Conservation (phyloP, 2,329 filamentous ascomycete genomes). For the Diaporthe sp. region DNA sequence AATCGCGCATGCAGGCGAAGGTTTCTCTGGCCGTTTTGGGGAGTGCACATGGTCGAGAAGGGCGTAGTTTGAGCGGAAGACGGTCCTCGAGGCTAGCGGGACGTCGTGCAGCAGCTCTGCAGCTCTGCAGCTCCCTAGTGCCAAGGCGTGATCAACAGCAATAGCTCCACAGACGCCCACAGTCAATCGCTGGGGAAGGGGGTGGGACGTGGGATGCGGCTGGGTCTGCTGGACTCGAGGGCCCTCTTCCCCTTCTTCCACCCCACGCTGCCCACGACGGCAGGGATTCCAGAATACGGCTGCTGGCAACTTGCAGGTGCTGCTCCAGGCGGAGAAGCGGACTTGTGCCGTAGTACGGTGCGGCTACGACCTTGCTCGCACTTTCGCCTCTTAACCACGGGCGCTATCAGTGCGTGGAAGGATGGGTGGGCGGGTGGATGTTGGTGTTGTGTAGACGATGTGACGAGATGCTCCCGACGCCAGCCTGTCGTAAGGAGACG, state of each 20-base stretch:
- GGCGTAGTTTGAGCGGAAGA: constrained; percentile 24
- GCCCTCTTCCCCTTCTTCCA: constrained; percentile 29
- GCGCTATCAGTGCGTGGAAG: not conserved
- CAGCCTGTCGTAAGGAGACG: not conserved
- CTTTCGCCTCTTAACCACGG: constrained; percentile 5
- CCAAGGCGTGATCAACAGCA: constrained; percentile 29
- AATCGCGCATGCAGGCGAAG: constrained; percentile 26
- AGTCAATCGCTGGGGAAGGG: constrained; percentile 30
- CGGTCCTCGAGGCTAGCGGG: constrained; percentile 18
- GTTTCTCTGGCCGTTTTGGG: constrained; percentile 12
- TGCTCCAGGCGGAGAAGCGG: constrained; percentile 20
- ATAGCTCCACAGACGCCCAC: constrained; percentile 24
- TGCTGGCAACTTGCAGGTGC: constrained; percentile 7
- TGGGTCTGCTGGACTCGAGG: constrained; percentile 25
- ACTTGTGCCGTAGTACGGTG: constrained; percentile 27
- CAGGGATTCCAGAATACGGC: constrained; percentile 13
- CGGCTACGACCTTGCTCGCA: constrained; percentile 7
- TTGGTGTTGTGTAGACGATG: constrained; percentile 16
- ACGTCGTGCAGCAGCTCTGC: constrained; percentile 32
- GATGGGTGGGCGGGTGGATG: not conserved
- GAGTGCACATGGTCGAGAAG: constrained; percentile 10
- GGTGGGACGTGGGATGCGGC: constrained; percentile 31
- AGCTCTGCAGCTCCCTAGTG: constrained; percentile 26
- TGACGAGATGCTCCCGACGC: constrained; percentile 3
- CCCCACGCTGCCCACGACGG: constrained; percentile 27